Percentiles rank a stretch among this genome's conserved stretches.
These are phyloP conservation scores for Leptographium radiaticola DNA, from an alignment of 2,329 filamentous ascomycete genomes.

Conservation along the genomic window DNA sequence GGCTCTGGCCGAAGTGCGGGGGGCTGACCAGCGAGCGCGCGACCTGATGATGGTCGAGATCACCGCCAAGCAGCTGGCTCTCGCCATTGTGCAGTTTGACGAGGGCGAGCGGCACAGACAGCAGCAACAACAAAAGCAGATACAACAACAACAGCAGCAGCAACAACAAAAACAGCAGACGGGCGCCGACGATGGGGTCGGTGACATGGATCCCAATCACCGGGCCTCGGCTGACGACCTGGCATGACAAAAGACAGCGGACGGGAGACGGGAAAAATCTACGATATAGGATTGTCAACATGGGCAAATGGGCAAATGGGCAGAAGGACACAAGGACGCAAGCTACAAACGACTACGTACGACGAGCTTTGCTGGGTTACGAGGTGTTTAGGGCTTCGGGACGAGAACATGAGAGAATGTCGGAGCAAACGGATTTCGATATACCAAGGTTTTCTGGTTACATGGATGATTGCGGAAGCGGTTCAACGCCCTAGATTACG, in stretches of 20 bases:
- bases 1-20: conserved; percentile 31
- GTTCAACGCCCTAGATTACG: no score
- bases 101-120: conserved; percentile 16
- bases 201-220: not conserved
- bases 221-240: not conserved
- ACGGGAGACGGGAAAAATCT: not conserved
- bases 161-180: not conserved
- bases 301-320: not conserved
- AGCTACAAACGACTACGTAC: no score
- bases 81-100: conserved; percentile 38
- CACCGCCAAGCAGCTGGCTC: conserved; percentile 39
- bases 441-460: no score
- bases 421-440: no score
- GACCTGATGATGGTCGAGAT: conserved; percentile 39
- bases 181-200: not conserved
- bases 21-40: conserved; percentile 29
- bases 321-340: not conserved
- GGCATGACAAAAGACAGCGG: not conserved
- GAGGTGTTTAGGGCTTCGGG: not conserved
- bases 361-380: not conserved
- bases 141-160: not conserved
- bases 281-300: not conserved
- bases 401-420: not conserved
- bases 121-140: conserved; percentile 9
- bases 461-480: no score